phyloP scores from a whole-genome alignment of 2,329 filamentous ascomycete species.

The Calonectria multiphialidica region DNA sequence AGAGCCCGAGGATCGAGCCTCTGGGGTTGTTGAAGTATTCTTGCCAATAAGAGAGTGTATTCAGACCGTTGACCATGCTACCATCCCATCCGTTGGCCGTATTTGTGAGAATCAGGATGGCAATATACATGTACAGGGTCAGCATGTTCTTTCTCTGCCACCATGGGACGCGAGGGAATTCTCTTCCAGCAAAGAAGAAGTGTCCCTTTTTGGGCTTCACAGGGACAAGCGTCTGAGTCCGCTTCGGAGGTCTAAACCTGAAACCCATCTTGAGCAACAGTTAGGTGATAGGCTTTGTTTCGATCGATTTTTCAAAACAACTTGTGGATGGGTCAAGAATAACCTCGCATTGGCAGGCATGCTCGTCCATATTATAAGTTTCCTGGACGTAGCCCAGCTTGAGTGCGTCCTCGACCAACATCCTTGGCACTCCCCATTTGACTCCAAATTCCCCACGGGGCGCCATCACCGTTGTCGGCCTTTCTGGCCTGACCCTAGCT shows the following conservation, averaged over 20 bases:
- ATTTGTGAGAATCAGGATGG: conserved; percentile 13
- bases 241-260: not conserved
- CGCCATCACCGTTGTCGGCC: not conserved
- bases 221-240: conserved; percentile 8
- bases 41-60: conserved; percentile 15
- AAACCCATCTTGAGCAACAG: conserved; percentile 6
- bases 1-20: conserved; percentile 11
- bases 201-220: conserved; percentile 10
- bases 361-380: not conserved
- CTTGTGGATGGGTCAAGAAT: not conserved
- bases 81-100: conserved; percentile 11
- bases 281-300: not conserved
- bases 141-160: conserved; percentile 11
- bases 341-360: not conserved
- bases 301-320: not conserved
- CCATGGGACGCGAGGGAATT: conserved; percentile 7
- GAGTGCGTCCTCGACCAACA: not conserved
- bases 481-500: not conserved
- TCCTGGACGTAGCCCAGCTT: not conserved
- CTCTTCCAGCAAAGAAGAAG: conserved; percentile 15
- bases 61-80: conserved; percentile 10
- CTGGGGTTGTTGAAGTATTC: conserved; percentile 11
- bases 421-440: not conserved
- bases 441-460: conserved; percentile 3
- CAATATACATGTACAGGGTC: conserved; percentile 14